Conservation (phyloP, 805 yeast species). For the Dipodascus albidus region DNA sequence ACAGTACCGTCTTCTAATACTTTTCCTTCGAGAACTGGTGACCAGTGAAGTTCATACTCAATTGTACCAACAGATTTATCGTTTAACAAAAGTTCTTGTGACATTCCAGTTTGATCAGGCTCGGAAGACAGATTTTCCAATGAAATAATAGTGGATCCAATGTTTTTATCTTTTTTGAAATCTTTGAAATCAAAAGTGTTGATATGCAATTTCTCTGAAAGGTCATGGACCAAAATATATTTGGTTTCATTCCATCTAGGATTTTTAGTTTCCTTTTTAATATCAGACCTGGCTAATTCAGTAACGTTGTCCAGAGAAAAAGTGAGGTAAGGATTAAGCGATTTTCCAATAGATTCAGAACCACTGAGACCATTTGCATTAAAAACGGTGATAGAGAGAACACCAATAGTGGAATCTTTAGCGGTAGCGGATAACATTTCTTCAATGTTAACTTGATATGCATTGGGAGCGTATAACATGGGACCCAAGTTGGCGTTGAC, state of each 20-base stretch:
- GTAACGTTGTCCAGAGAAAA: constrained; percentile 46
- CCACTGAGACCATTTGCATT: constrained; percentile 60
- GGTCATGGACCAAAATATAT: constrained; percentile 55
- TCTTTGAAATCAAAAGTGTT: constrained; percentile 69
- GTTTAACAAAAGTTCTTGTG: constrained; percentile 59
- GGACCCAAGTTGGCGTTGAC: constrained; percentile 82
- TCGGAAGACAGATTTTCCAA: constrained; percentile 51
- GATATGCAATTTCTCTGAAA: constrained; percentile 73
- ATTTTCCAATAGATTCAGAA: constrained; percentile 56
- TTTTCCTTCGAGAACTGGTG: constrained; percentile 51
- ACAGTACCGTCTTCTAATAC: constrained; percentile 66
- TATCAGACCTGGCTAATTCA: constrained; percentile 56
- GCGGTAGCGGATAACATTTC: constrained; percentile 80
- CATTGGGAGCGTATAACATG: constrained; percentile 76
- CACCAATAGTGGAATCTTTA: constrained; percentile 74
- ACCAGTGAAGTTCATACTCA: constrained; percentile 56
- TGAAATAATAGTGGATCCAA: constrained; percentile 71
- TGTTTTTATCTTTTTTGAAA: constrained; percentile 58
- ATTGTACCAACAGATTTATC: constrained; percentile 75
- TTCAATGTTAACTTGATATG: constrained; percentile 86
- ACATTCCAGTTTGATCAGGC: constrained; percentile 32
- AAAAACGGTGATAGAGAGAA: constrained; percentile 56
- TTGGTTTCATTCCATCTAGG: constrained; percentile 84
- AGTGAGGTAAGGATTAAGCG: constrained; percentile 82
- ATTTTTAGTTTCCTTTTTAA: constrained; percentile 49